These are phyloP conservation scores for Fusarium sp. DNA, from an alignment of 2,329 filamentous ascomycete genomes.

Conservation along the genomic window DNA sequence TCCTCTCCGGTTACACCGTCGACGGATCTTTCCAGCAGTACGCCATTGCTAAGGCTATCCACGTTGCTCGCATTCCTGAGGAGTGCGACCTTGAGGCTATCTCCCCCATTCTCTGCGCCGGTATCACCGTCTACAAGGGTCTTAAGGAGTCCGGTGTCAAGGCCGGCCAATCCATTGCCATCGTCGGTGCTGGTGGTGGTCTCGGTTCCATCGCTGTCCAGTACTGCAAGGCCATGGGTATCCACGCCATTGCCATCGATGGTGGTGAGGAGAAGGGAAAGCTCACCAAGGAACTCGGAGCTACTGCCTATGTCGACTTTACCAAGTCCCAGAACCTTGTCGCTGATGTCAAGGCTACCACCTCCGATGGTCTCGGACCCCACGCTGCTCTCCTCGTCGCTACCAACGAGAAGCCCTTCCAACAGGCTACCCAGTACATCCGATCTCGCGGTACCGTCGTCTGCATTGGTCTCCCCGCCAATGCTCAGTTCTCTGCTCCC, in stretches of 20 bases:
- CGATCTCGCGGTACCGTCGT: constrained; percentile 85
- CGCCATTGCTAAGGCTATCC: constrained; percentile 85
- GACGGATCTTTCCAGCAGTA: constrained; percentile 96
- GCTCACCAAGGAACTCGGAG: constrained; percentile 77
- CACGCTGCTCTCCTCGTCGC: constrained; percentile 90
- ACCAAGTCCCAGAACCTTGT: constrained; percentile 79
- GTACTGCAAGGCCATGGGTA: constrained; percentile 91
- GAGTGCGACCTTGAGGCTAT: constrained; percentile 80
- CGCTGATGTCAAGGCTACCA: constrained; percentile 84
- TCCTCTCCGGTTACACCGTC: constrained; percentile 90
- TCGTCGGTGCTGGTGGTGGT: constrained; percentile 88
- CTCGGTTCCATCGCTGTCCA: constrained; percentile 83
- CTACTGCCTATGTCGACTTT: constrained; percentile 84
- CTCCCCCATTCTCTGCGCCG: constrained; percentile 84
- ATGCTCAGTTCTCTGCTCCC: constrained; percentile 82
- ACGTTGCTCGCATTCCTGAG: constrained; percentile 85
- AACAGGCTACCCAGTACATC: constrained; percentile 91
- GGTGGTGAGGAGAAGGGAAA: constrained; percentile 82
- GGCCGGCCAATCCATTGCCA: constrained; percentile 82
- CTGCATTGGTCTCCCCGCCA: constrained; percentile 87
- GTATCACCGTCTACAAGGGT: constrained; percentile 92
- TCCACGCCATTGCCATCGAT: constrained; percentile 84
- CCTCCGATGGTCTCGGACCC: constrained; percentile 83
- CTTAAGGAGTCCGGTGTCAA: constrained; percentile 82
- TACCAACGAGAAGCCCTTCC: constrained; percentile 91